Percentiles rank a stretch among this genome's conserved stretches.
Evolutionary conservation across 305 asterid species (phyloP).

Genomic region (Ilex paraguariensis): DNA sequence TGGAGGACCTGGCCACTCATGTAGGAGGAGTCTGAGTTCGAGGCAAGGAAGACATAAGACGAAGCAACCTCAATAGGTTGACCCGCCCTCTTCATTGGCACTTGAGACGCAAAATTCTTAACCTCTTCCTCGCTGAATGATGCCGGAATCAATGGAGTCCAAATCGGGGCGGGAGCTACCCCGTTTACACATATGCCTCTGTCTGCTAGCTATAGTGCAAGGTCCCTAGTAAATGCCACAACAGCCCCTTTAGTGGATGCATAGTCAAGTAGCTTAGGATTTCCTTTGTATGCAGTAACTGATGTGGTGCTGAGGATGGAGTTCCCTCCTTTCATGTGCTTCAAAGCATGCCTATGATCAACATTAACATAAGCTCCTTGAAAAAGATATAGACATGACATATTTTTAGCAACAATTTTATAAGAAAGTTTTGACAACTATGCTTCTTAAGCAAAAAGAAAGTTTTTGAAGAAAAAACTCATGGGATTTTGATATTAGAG

Average conservation of each 20-base stretch:
- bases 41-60: conserved; percentile 62
- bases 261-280: conserved; percentile 55
- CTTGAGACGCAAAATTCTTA: conserved; percentile 29
- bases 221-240: conserved; percentile 69
- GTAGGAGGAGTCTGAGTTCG: conserved; percentile 59
- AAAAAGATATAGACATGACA: too few species aligned
- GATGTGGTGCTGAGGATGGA: conserved; percentile 70
- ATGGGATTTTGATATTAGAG: too few species aligned
- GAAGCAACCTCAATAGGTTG: too few species aligned
- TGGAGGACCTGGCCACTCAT: conserved; percentile 69
- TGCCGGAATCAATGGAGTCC: conserved; percentile 78
- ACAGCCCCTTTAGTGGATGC: conserved; percentile 76
- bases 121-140: conserved; percentile 52
- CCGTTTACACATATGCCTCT: conserved; percentile 10
- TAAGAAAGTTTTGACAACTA: too few species aligned
- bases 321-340: conserved; percentile 77
- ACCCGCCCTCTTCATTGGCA: conserved; percentile 82
- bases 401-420: too few species aligned
- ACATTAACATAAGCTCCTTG: too few species aligned
- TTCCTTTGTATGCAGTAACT: conserved; percentile 65
- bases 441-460: too few species aligned
- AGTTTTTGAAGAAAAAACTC: too few species aligned
- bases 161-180: conserved; percentile 78
- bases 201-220: conserved; percentile 32
- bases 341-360: conserved; percentile 54